Base-by-base conservation (phyloP, 371 early-diverging fungal genomes). In the Lichtheimia ornata region DNA sequence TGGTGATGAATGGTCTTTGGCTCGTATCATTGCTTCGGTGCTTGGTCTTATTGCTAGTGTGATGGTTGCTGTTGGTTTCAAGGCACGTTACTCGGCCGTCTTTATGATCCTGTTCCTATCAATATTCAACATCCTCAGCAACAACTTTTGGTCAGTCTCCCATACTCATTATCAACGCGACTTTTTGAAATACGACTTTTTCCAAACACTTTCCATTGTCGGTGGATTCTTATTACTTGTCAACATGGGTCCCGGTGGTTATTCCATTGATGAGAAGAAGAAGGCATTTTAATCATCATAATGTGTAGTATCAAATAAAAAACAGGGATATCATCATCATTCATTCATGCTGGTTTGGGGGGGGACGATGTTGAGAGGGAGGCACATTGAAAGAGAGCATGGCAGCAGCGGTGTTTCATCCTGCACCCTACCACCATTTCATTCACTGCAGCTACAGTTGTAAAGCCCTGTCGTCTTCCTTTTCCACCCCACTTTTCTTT, bases 111-210 rank as follows among this genome's bases (percentile, higher is more conserved):
- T 92, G 20, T 86, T 97, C 73, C 69, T 97, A 59, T 86, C 86
- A 45, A 81, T 97, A 59, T 85, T 88, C 73, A 96, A 97, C 70
- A 81, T 96, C 58, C 65, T 91, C 20, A 85, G 94, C 65, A 96
- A 97, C 81, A 94, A 95, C 84, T 97, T 94, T 91, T 97, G 97
- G 96, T 83, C 90, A 5, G 76, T 94, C 58, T 90, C 89, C 62
- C 88, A 86, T 54, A 77, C 79, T 58, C 79, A 83, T 49, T 81
- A 82, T 25, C 85, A 89, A 62, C 82, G 88, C 65, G 97, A 97
- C 60, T 95, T 94, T 71, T 81, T 92, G 63, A 94, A 96, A 74
- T 97, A 97, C 76, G 97, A 97, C 79, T 96, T 97, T 71, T 96
- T 96, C 92, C 97, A 97, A 74, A 96, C 92, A 6, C 79, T 97